These are phyloP conservation scores for Pseudogymnoascus sp. DNA, from an alignment of 2,329 filamentous ascomycete genomes.

Conservation along the genomic window DNA sequence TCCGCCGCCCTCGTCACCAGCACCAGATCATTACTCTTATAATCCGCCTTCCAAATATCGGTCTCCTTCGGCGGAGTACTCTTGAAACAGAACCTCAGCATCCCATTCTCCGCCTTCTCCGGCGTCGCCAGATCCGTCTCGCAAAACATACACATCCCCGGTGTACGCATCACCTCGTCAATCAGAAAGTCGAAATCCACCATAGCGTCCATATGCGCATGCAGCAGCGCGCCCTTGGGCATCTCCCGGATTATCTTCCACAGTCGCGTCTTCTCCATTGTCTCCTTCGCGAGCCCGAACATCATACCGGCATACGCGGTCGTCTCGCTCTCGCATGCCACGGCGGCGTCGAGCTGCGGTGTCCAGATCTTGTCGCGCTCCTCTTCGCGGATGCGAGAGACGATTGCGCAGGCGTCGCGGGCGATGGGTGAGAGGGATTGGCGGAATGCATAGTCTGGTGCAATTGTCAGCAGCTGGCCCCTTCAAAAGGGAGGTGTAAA, in stretches of 20 bases:
- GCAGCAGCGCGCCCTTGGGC: slow-evolving; percentile 81
- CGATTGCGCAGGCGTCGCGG: slow-evolving; percentile 67
- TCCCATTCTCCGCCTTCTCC: slow-evolving; percentile 43
- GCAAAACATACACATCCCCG: slow-evolving; percentile 64
- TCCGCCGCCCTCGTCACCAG: slow-evolving; percentile 53
- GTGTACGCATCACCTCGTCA: slow-evolving; percentile 58
- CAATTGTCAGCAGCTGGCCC: slow-evolving; percentile 13
- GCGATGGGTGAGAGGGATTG: slow-evolving; percentile 72
- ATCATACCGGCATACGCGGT: slow-evolving; percentile 83
- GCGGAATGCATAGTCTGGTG: slow-evolving; percentile 58
- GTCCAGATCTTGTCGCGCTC: slow-evolving; percentile 75
- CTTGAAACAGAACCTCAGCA: slow-evolving; percentile 54
- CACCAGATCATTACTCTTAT: slow-evolving; percentile 37
- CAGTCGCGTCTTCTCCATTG: slow-evolving; percentile 74
- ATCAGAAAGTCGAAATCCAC: slow-evolving; percentile 78
- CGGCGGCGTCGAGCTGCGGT: slow-evolving; percentile 57
- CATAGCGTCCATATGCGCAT: slow-evolving; percentile 88
- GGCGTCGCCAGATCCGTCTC: slow-evolving; percentile 45
- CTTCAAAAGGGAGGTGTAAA: slow-evolving; percentile 16
- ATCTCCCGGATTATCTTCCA: slow-evolving; percentile 79
- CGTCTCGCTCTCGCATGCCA: slow-evolving; percentile 53
- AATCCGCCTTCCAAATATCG: slow-evolving; percentile 59
- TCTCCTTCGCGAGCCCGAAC: slow-evolving; percentile 78
- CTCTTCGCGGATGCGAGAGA: slow-evolving; percentile 67
- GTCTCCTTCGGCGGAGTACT: slow-evolving; percentile 33